phyloP scores from a whole-genome alignment of 1,284 basidiomycete species.

The Microbotryum violaceum region DNA sequence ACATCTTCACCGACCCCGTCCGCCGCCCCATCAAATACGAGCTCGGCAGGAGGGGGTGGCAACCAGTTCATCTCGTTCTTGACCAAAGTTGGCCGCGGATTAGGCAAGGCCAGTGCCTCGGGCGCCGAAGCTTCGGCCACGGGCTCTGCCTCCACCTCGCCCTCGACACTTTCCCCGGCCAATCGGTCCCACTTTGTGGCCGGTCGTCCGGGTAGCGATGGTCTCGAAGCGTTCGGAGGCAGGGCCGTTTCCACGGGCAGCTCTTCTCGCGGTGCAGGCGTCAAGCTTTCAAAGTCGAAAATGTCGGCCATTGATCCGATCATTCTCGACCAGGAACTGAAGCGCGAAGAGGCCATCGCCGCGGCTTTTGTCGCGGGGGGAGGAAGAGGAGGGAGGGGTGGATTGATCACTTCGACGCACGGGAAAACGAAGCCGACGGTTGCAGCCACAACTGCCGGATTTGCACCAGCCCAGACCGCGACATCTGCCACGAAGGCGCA shows the following conservation, averaged over 20 bases:
- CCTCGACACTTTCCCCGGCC: neutral
- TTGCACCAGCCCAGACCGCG: slow-evolving; percentile 5
- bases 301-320: slow-evolving; percentile 5
- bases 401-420: slow-evolving; percentile 26
- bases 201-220: neutral
- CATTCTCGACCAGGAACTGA: neutral
- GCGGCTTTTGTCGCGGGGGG: too few species aligned
- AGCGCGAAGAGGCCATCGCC: neutral
- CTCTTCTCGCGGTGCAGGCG: slow-evolving; percentile 29
- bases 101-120: neutral
- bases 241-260: slow-evolving; percentile 2
- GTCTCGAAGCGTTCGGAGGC: neutral
- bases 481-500: slow-evolving; percentile 1
- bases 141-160: neutral
- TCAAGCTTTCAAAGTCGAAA: slow-evolving; percentile 17
- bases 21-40: too few species aligned
- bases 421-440: slow-evolving; percentile 25
- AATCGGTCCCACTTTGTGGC: neutral
- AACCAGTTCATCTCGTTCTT: neutral
- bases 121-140: neutral
- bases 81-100: neutral
- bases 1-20: too few species aligned
- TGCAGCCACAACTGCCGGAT: slow-evolving; percentile 17
- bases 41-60: neutral
- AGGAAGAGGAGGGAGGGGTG: slow-evolving; percentile 12